Evolutionary conservation across 352 stramenopile genomes (phyloP).

Genomic region (Globisporangium okanoganense): DNA sequence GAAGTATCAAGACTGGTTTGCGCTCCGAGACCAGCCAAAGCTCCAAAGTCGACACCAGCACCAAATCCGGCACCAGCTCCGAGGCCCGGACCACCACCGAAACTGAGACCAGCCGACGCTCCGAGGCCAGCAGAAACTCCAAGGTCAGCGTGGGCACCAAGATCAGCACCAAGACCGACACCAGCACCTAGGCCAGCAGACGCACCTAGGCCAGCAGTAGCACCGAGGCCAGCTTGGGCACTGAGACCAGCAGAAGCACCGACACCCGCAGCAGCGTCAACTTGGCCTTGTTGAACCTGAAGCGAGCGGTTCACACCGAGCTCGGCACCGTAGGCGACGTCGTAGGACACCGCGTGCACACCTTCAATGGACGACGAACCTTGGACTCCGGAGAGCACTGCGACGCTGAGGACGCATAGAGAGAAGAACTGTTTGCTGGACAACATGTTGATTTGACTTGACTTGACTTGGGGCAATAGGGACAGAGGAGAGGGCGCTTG

Average conservation of each 20-base stretch:
- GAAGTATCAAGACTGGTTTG: not conserved
- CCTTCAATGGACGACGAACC: not conserved
- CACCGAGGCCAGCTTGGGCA: not conserved
- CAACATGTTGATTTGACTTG: not conserved
- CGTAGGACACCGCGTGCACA: not conserved
- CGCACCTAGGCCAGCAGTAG: not conserved
- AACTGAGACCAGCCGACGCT: not conserved
- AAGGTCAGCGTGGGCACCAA: not conserved
- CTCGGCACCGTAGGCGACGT: not conserved
- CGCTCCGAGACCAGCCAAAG: not conserved
- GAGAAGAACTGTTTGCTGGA: not conserved
- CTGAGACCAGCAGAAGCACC: not conserved
- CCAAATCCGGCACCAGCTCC: not conserved
- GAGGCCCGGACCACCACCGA: too few species aligned
- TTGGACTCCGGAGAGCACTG: not conserved
- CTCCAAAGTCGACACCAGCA: not conserved
- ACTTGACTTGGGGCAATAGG: not conserved
- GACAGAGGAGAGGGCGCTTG: not conserved
- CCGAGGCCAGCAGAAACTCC: too few species aligned
- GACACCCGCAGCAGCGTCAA: not conserved
- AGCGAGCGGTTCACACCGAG: not conserved
- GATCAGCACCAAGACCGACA: too few species aligned
- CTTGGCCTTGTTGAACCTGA: not conserved
- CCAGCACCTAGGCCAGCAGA: not conserved
- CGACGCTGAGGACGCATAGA: constrained; percentile 1